phyloP scores from a whole-genome alignment of 768 basidiomycete genomes.

The Gymnopilus junonius region DNA sequence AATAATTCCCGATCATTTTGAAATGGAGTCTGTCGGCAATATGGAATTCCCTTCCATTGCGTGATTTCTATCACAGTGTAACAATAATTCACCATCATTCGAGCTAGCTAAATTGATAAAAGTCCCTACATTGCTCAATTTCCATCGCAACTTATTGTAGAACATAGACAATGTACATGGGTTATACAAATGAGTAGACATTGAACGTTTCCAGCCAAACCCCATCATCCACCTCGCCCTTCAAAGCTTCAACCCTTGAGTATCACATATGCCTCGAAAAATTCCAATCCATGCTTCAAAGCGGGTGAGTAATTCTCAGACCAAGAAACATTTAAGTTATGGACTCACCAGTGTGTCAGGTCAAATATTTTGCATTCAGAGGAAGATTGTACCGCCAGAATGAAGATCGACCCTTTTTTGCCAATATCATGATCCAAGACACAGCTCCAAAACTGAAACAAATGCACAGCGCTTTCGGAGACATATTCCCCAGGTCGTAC shows the following conservation, averaged over 20 bases:
- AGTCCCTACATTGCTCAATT: not conserved
- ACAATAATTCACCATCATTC: not conserved
- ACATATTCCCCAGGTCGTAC: not conserved
- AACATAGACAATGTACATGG: not conserved
- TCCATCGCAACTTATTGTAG: not conserved
- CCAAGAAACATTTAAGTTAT: too few species aligned
- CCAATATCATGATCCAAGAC: constrained; percentile 8
- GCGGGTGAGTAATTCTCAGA: not conserved
- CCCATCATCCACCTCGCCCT: too few species aligned
- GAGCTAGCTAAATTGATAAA: not conserved
- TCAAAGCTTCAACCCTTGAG: not conserved
- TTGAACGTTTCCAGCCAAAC: too few species aligned
- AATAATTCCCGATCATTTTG: not conserved
- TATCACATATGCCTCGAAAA: not conserved
- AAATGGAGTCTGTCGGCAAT: not conserved
- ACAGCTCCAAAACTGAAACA: constrained; percentile 4
- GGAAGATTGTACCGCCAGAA: constrained; percentile 8
- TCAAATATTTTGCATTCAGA: not conserved
- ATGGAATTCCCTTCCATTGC: too few species aligned
- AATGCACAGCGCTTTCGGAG: constrained; percentile 5
- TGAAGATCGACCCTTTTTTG: constrained; percentile 1
- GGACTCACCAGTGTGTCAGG: not conserved
- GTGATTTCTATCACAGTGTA: too few species aligned
- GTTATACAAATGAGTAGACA: not conserved
- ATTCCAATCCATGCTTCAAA: not conserved